These are phyloP conservation scores for Abrus pulchellus DNA, from an alignment of 306 rosid genomes.

Conservation along the genomic window DNA sequence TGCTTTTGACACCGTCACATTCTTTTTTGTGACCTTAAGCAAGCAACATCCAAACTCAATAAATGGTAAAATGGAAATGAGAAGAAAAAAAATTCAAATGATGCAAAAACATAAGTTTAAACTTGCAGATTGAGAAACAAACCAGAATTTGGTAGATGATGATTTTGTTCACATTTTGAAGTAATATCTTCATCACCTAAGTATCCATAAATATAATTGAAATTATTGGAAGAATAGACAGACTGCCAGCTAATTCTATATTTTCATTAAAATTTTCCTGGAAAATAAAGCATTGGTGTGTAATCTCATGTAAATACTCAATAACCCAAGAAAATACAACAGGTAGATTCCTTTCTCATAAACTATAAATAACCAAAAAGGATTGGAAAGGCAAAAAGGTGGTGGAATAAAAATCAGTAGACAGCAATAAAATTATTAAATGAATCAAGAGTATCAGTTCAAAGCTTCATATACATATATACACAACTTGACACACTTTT, in stretches of 20 bases:
- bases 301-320: constrained; percentile 25
- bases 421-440: neutral
- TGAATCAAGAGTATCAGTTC: constrained; percentile 27
- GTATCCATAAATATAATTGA: constrained; percentile 34
- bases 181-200: constrained; percentile 75
- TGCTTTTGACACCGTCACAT: constrained; percentile 61
- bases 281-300: constrained; percentile 19
- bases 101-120: constrained; percentile 14
- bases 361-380: constrained; percentile 1
- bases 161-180: constrained; percentile 61
- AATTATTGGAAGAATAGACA: constrained; percentile 31
- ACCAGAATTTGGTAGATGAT: constrained; percentile 62
- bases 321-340: constrained; percentile 2
- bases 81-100: neutral
- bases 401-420: constrained; percentile 8
- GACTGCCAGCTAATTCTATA: neutral
- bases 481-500: neutral
- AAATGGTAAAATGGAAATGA: constrained; percentile 17
- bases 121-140: constrained; percentile 48
- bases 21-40: constrained; percentile 53
- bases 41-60: constrained; percentile 13
- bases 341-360: constrained; percentile 10
- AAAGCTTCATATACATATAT: constrained; percentile 12
- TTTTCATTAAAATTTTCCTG: constrained; percentile 9
- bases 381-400: neutral